Percentiles rank a stretch among this genome's conserved stretches.
phyloP scores from a whole-genome alignment of 306 rosid genomes.

The Dryas octopetala region DNA sequence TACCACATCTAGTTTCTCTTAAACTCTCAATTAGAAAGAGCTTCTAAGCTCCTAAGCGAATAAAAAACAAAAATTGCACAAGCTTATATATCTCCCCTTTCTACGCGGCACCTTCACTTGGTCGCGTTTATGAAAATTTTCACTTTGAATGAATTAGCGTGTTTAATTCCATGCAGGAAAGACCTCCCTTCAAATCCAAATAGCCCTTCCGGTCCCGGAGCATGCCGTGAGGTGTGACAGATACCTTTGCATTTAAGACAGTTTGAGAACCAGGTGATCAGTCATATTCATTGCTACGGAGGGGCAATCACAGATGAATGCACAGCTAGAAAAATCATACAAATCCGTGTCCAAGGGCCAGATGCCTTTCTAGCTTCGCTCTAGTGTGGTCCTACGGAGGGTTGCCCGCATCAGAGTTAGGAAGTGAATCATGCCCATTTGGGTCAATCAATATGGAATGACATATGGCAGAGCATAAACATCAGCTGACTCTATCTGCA shows the following conservation, averaged over 20 bases:
- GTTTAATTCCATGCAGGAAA: constrained; percentile 21
- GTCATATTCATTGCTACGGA: constrained; percentile 31
- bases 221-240: constrained; percentile 24
- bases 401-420: constrained; percentile 28
- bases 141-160: constrained; percentile 40
- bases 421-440: constrained; percentile 31
- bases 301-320: constrained; percentile 34
- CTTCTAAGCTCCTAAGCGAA: constrained; percentile 47
- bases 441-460: constrained; percentile 65
- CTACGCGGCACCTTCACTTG: constrained; percentile 38
- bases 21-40: constrained; percentile 61
- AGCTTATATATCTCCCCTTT: constrained; percentile 40
- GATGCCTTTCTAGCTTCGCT: constrained; percentile 28
- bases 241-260: constrained; percentile 16
- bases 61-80: constrained; percentile 50
- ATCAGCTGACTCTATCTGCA: constrained; percentile 63
- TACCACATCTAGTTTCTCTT: constrained; percentile 69
- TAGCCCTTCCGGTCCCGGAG: constrained; percentile 20
- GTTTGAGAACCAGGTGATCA: constrained; percentile 26
- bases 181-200: constrained; percentile 32
- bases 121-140: constrained; percentile 41
- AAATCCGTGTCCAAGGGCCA: constrained; percentile 27
- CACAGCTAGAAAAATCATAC: constrained; percentile 34
- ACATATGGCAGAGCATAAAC: constrained; percentile 82
- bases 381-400: constrained; percentile 27